Evolutionary conservation across 192 early-diverging fungal species (phyloP).

Genomic region (Borealophlyctis nickersoniae): DNA sequence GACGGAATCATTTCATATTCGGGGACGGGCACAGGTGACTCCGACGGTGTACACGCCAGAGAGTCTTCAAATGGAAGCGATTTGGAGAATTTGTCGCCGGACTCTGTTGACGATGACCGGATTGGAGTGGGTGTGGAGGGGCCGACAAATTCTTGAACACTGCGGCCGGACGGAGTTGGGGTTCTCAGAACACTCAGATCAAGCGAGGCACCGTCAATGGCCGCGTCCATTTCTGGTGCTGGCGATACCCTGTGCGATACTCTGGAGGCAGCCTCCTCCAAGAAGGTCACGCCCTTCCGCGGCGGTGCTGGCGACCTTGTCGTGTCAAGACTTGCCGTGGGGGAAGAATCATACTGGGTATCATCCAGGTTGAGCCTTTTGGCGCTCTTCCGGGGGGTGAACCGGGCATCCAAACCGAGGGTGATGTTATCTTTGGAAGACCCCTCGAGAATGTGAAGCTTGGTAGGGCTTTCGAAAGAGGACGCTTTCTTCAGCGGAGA

Average conservation of each 20-base stretch:
- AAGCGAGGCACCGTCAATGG: background rate
- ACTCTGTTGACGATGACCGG: background rate
- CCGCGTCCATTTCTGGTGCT: background rate
- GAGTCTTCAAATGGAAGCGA: background rate
- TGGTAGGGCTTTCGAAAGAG: slow-evolving; percentile 12
- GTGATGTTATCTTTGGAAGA: slow-evolving; percentile 23
- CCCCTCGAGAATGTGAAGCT: slow-evolving; percentile 37
- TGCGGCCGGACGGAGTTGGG: background rate
- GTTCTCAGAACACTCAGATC: background rate
- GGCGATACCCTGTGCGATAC: no score
- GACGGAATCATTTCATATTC: slow-evolving; percentile 77
- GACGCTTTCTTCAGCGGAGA: slow-evolving; percentile 20
- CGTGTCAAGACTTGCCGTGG: slow-evolving; percentile 13
- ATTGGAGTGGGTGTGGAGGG: background rate
- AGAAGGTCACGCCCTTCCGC: slow-evolving; percentile 17
- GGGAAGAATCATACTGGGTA: slow-evolving; percentile 48
- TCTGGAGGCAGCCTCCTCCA: no score
- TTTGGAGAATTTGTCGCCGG: background rate
- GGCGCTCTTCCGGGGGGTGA: slow-evolving; percentile 67
- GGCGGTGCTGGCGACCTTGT: background rate
- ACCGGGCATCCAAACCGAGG: slow-evolving; percentile 59
- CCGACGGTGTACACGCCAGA: background rate
- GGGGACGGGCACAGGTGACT: background rate
- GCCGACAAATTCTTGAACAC: no score
- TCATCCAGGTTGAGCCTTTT: slow-evolving; percentile 68